Evolutionary conservation across 306 rosid genomes (phyloP).

Genomic region (Pyrus bretschneideri): DNA sequence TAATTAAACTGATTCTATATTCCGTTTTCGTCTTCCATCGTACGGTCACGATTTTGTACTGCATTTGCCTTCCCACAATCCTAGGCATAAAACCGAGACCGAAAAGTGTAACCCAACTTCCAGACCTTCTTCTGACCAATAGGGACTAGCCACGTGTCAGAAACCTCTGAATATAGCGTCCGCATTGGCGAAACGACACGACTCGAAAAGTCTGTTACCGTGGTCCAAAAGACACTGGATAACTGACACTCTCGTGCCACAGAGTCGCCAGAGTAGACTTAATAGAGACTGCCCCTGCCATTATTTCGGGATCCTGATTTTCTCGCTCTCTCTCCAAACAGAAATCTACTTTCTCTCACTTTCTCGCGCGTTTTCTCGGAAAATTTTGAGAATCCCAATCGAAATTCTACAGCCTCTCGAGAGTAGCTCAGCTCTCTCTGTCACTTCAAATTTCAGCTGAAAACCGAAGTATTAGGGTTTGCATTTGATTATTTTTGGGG

Average conservation of each 20-base stretch:
- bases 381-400: background rate
- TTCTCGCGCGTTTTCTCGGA: conserved; percentile 10
- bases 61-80: background rate
- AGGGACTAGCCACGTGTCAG: background rate
- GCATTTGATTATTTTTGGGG: conserved; percentile 1
- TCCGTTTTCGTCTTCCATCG: background rate
- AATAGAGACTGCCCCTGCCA: background rate
- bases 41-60: conserved; percentile 37
- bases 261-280: conserved; percentile 54
- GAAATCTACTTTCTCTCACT: conserved; percentile 7
- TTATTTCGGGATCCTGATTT: conserved; percentile 16
- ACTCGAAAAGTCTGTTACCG: background rate
- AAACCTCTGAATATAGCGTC: background rate
- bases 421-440: background rate
- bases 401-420: background rate
- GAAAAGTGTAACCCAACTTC: too few species aligned
- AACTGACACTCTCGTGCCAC: background rate
- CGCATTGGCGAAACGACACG: background rate
- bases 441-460: background rate
- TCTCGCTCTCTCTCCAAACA: conserved; percentile 35
- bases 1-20: background rate
- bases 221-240: conserved; percentile 25
- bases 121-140: background rate
- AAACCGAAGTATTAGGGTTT: background rate
- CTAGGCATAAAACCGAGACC: too few species aligned